A percentile compares a stretch with the other conserved stretches of the same genome.
Evolutionary conservation across 2,329 filamentous ascomycete genomes (phyloP).

Genomic region (Thelonectria olida): DNA sequence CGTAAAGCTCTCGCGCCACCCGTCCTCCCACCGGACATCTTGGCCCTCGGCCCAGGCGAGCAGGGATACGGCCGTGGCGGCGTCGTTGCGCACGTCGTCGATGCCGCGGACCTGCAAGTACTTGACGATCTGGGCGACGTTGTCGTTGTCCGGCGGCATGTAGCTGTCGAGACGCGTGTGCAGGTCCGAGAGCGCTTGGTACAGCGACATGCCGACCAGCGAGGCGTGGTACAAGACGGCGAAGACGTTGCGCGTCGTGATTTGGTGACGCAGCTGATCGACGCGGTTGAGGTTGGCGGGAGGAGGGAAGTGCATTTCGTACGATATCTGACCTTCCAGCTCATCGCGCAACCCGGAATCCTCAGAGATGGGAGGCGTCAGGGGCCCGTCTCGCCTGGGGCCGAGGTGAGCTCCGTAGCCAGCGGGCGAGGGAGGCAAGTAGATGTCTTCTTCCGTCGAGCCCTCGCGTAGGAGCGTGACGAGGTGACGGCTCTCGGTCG

Average conservation of each 20-base stretch:
- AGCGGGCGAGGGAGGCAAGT: constrained; percentile 52
- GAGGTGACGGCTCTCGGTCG: constrained; percentile 63
- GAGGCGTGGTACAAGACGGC: constrained; percentile 71
- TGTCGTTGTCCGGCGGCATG: constrained; percentile 65
- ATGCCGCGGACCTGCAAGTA: constrained; percentile 68
- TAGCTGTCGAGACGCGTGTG: constrained; percentile 68
- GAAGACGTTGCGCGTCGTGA: constrained; percentile 76
- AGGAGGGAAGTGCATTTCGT: constrained; percentile 71
- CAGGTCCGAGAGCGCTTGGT: constrained; percentile 70
- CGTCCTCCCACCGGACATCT: constrained; percentile 70
- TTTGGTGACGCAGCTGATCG: constrained; percentile 65
- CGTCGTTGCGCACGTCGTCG: constrained; percentile 70
- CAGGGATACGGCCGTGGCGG: constrained; percentile 67
- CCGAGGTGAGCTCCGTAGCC: constrained; percentile 46
- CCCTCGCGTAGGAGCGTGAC: constrained; percentile 64
- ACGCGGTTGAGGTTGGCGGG: constrained; percentile 58
- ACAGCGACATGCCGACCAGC: constrained; percentile 70
- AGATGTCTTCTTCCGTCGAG: constrained; percentile 54
- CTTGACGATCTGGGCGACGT: constrained; percentile 66
- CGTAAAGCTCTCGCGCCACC: constrained; percentile 73
- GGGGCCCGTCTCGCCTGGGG: constrained; percentile 19
- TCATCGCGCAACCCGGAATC: constrained; percentile 48
- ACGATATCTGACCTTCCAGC: constrained; percentile 64
- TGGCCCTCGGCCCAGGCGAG: constrained; percentile 73
- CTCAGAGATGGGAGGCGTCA: constrained; percentile 53